Evolutionary conservation across 2,329 filamentous ascomycete genomes (phyloP), one percentile per base, ranked within the genome.

Genomic region (Pestalotiopsis sp.): DNA sequence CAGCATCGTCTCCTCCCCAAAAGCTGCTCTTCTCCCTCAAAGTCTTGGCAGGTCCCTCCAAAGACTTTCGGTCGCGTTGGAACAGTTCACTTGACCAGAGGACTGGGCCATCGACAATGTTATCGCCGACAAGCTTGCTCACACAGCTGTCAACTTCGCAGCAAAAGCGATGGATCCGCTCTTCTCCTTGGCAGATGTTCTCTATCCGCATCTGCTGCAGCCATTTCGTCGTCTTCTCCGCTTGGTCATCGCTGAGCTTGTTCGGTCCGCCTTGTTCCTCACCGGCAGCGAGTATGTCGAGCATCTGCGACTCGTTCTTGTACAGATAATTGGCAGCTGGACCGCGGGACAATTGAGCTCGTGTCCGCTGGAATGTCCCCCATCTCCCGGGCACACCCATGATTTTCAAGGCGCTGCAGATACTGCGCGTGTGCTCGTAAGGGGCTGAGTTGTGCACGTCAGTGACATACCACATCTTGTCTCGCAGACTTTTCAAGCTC

Each of bases 381-480:
- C 85, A 86, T 66, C 85, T 85, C 69, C 90, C 85, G 70, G 89
- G 85, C 80, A 89, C 83, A 70, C 91, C 92, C 96, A 99, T 98
- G 7, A 92, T 94, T 80, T 96, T 97, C 64, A 99, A 83, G 4
- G 95, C 96, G 69, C 93, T 88, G 5, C 94, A 93, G 61, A 98
- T 91, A 72, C 95, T 93, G 69, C 91, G 91, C 52, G 93, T 94
- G 73, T 97, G 92, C 70, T 96, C 93, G 75, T 98, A 98, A 11
- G 91, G 90, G 63, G 91, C 92, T 4, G 96, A 98, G 75, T 95
- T 95, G 71, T 93, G 92, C 36, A 98, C 95, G 78, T 98, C 94
- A 1, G 93, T 95, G 70, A 96, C 93, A 78, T 97, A 99, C 96
- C 96, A 99, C 93, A 98, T 97, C 84, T 98, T 98, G 78, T 97